A percentile compares a stretch with the other conserved stretches of the same genome.
phyloP scores from a whole-genome alignment of 805 yeast genomes.

The Candida incommunis region DNA sequence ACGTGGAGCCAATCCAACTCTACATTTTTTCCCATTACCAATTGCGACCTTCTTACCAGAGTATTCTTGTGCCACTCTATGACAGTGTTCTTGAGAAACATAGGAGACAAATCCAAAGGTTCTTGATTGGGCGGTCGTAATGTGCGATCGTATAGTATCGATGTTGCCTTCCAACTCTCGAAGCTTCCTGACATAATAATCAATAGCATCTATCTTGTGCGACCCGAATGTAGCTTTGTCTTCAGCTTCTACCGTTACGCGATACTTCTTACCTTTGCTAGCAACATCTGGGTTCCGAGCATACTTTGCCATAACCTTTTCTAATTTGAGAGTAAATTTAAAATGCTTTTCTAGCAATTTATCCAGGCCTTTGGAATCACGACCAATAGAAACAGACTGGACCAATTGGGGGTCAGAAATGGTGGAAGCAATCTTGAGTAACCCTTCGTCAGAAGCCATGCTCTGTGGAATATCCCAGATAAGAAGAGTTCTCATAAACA shows the following conservation, averaged over 20 bases:
- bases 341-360: constrained; percentile 14
- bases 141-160: constrained; percentile 10
- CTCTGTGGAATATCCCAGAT: constrained; percentile 18
- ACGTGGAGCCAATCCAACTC: constrained; percentile 19
- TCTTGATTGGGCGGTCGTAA: constrained; percentile 7
- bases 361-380: constrained; percentile 15
- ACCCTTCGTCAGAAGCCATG: constrained; percentile 14
- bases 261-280: constrained; percentile 14
- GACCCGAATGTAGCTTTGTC: constrained; percentile 5
- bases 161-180: constrained; percentile 13
- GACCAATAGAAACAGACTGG: constrained; percentile 14
- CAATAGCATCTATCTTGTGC: constrained; percentile 16
- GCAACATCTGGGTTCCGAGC: constrained; percentile 12
- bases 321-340: constrained; percentile 13
- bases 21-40: constrained; percentile 9
- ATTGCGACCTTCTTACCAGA: not conserved
- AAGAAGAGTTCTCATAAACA: constrained; percentile 20
- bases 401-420: not conserved
- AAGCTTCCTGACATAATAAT: constrained; percentile 11
- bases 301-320: constrained; percentile 16
- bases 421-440: constrained; percentile 7
- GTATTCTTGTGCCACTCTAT: constrained; percentile 11
- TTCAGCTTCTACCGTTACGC: constrained; percentile 9
- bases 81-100: constrained; percentile 12
- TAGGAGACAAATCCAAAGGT: constrained; percentile 24